Percentiles rank a stretch among this genome's conserved stretches.
Conservation (phyloP, 1,284 basidiomycete species). For the Fomitopsis betulina region DNA sequence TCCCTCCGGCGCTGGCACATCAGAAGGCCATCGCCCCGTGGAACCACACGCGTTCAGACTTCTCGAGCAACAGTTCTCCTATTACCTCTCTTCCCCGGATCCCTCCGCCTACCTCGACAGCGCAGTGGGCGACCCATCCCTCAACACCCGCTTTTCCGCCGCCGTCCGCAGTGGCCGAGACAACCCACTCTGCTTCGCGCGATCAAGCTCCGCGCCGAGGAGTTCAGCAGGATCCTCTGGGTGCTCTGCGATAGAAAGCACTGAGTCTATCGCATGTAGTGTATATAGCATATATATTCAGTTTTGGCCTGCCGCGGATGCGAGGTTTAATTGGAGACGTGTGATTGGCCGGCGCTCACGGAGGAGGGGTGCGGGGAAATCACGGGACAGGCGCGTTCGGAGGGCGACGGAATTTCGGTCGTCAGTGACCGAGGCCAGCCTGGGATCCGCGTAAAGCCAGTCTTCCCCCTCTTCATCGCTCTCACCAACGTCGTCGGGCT, state of each 20-base stretch:
- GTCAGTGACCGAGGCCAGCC: slow-evolving; percentile 14
- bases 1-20: slow-evolving; percentile 7
- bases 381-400: slow-evolving; percentile 19
- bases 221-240: slow-evolving; percentile 57
- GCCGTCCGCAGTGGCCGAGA: slow-evolving; percentile 16
- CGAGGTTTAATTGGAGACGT: not conserved
- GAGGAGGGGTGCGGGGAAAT: slow-evolving; percentile 15
- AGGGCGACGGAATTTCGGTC: slow-evolving; percentile 21
- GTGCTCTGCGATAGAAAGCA: slow-evolving; percentile 36
- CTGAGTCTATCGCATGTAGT: not conserved
- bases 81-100: slow-evolving; percentile 27
- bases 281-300: not conserved
- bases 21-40: slow-evolving; percentile 36
- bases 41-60: slow-evolving; percentile 51
- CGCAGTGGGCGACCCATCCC: slow-evolving; percentile 19
- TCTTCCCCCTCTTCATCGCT: slow-evolving; percentile 16
- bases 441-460: slow-evolving; percentile 10
- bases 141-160: slow-evolving; percentile 14
- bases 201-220: slow-evolving; percentile 30
- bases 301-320: not conserved
- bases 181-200: slow-evolving; percentile 22
- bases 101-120: slow-evolving; percentile 39
- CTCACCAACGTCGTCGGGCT: slow-evolving; percentile 17
- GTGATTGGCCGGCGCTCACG: slow-evolving; percentile 2
- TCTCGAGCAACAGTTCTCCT: slow-evolving; percentile 33